Base-by-base conservation (phyloP, 441 rosid species). In the Bruguiera hainesii region DNA sequence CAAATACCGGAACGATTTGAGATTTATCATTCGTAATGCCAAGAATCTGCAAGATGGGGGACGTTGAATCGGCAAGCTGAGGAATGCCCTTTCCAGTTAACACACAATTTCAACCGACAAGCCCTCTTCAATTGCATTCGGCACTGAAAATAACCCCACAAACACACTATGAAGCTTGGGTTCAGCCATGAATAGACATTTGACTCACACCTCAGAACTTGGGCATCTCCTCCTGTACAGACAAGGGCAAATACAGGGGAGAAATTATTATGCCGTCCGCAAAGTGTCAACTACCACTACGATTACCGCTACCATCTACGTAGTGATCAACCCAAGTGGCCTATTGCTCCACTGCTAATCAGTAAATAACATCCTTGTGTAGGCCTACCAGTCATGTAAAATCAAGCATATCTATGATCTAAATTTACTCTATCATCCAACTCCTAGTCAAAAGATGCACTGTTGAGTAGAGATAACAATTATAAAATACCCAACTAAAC, bases 231-330 rank as follows among this genome's bases (percentile, higher is more conserved):
- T 81, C 89, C 86, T 84, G 89, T 87, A 74, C 83, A 55, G 81
- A 82, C 89, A 82, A 85, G 86, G 84, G 83, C 84, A 83, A 87
- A 86, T 84, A 84, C 87, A 84, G 83, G 85, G 85, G 80, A 85
- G 75, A 87, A 84, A 80, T 80, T 87, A 91, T 87, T 84, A 91
- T 86, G 80, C 78, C 79, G 79, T 83, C 80, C 78, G 79, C 81
- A 78, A 78, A 73, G 79, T 74, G 79, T 72, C 76, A 82, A 79
- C 83, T 84, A 80, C 79, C 84, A 79, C 83, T 83, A 83, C 6
- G 68, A 76, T 70, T 80, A 83, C 71, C 58, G 59, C 80, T 80
- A 83, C 75, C 75, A 74, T 56, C 64, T 67, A 85, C 66, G 73
- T 75, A 71, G 71, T 71, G 76, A 74, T 76, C 83, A 68, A 72